Evolutionary conservation across 371 early-diverging fungal species (phyloP), one percentile per base, ranked within the genome.

Genomic region (Mycotypha africana): DNA sequence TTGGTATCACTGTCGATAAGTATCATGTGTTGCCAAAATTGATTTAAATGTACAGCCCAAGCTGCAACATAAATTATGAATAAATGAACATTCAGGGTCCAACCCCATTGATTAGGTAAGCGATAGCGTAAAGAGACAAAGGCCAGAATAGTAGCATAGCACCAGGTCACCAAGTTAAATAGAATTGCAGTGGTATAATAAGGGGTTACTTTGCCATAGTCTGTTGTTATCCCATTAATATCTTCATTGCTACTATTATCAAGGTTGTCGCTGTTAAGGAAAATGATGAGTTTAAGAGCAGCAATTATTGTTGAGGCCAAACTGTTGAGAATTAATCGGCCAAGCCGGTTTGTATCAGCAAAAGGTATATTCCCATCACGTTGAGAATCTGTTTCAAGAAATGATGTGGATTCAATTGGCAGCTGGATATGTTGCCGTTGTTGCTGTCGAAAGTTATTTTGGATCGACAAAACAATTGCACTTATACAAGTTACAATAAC

Each of bases 81-180:
- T 1, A 65, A 40, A 42, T 65, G 65, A 3, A 54, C 43, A 21
- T 65, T 60, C 22, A 60, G 22, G 3, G 51, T 22, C 51, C 55
- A 54, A 3, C 63, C 63, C 55, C 54, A 58, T 8, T 12, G 24
- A 17, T 48, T 51, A 9, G 63, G 59, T n/a, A 62, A 21, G 0
- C 28, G 42, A 36, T 58, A 54, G 3, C 45, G 35, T 20, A 38
- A 48, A 20, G 58, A 45, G 2, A 47, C 24, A 3, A 51, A 1
- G 5, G 47, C 32, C 2, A 62, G 43, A 2, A 38, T 45, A n/a
- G 30, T 20, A 3, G 47, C 36, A 33, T 62, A 62, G 1, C 49
- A 11, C 62, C 58, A 62, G 8, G 62, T 37, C 1, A 50, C 7
- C 3, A 53, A 26, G 5, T 45, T 22, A 16, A 24, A 46, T 0